Base-by-base conservation (phyloP, 352 stramenopile species). In the Bremia lactucae region DNA sequence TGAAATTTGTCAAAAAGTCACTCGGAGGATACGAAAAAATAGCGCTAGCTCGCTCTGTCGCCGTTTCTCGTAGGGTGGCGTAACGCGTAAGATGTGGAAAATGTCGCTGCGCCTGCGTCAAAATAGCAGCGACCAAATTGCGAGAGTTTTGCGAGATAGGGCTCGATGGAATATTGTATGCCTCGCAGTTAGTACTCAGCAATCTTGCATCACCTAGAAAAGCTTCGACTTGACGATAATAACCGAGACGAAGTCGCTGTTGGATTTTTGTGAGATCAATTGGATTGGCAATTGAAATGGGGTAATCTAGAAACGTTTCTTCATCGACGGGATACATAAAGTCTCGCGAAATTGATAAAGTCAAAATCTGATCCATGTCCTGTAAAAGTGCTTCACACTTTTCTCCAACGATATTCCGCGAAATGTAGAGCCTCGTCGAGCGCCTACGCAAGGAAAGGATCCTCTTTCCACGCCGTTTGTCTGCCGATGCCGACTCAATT, bases 211-310 rank as follows among this genome's bases (percentile, higher is more conserved):
- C 83, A 6, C 75, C 62, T 23, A 90, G 53, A 31, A 93, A 81
- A 1, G 78, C 80, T 33, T 91, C 77, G 6, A 92, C 57, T 47
- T 95, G 83, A 6, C 83, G 78, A 36, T 93, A 95, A 46, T 90
- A 95, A 0, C 61, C 61, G 5, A 59, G 50, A 9, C 59, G 55
- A 10, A 95, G 38, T 13, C 83, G 75, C 26, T 72, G 56, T 9
- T 72, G 66, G 28, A 95, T 88, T 51, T 84, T 80, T 4, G 60
- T 81, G 22, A 95, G 51, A 48, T 95, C 81, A 25, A 95, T 83
- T 2, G 80, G 76, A 41, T 93, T 92, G 2, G 80, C 74, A 18
- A 95, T 58, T 16, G 75, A 86, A 11, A 84, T 76, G 34, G 80
- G 52, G 38, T 95, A 95, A 42, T 91, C 79, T 11, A 79, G 54